A percentile compares a stretch with the other conserved stretches of the same genome.
Evolutionary conservation across 257 asterid genomes (phyloP).

Genomic region (Salvia miltiorrhiza): DNA sequence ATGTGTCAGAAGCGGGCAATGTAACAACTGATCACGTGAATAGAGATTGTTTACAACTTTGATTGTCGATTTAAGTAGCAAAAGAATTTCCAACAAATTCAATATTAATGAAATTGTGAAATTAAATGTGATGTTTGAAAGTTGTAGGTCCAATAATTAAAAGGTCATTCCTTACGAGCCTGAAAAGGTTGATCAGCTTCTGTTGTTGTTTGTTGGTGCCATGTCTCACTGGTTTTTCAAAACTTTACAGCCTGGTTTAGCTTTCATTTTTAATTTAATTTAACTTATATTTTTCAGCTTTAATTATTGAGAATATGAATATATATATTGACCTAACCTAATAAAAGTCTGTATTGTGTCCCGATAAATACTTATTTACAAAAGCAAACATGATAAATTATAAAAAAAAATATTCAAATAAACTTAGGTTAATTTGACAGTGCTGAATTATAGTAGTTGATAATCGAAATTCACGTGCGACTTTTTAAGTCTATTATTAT

Average conservation of each 20-base stretch:
- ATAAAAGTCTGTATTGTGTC: no score
- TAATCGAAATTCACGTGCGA: no score
- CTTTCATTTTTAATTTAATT: neutral
- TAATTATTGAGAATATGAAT: no score
- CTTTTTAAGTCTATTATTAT: no score
- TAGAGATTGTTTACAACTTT: neutral
- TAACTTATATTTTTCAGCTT: neutral
- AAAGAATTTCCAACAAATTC: neutral
- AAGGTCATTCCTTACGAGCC: constrained; percentile 7
- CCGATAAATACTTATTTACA: no score
- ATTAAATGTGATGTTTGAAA: constrained; percentile 1
- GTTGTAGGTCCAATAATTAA: constrained; percentile 1
- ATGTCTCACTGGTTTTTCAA: neutral
- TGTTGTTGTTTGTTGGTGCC: neutral
- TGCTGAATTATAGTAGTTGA: no score
- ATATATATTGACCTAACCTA: no score
- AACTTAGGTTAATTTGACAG: no score
- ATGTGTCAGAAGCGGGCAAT: neutral
- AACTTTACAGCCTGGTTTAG: constrained; percentile 8
- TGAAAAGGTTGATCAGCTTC: constrained; percentile 16
- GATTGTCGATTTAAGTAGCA: neutral
- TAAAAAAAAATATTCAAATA: no score
- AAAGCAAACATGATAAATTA: no score
- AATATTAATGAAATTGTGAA: neutral
- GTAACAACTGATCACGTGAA: neutral